Evolutionary conservation across 2,329 filamentous ascomycete species (phyloP).

Genomic region (Diaporthe nobilis): DNA sequence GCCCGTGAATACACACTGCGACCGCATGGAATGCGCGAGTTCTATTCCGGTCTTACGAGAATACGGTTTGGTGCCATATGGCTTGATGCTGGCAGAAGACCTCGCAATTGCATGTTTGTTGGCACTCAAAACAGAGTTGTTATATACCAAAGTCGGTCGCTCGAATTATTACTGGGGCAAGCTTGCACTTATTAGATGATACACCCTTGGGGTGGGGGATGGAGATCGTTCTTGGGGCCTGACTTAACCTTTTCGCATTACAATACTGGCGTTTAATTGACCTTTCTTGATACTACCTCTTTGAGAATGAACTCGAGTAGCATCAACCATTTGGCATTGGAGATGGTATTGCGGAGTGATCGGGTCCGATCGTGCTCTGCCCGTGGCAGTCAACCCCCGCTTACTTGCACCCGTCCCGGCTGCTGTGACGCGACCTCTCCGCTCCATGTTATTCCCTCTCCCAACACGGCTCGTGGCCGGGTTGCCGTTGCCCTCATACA

Average conservation of each 20-base stretch:
- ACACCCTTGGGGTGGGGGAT: constrained; percentile 4
- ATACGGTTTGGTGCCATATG: constrained; percentile 13
- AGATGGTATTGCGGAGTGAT: background rate
- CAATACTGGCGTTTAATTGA: constrained; percentile 46
- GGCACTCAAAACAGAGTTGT: constrained; percentile 23
- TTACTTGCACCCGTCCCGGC: background rate
- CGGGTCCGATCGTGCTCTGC: background rate
- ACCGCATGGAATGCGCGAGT: background rate
- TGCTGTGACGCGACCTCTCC: background rate
- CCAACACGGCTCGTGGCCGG: no score
- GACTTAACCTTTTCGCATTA: constrained; percentile 36
- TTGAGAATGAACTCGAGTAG: no score
- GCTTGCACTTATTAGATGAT: constrained; percentile 32
- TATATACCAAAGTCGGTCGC: constrained; percentile 38
- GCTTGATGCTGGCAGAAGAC: constrained; percentile 25
- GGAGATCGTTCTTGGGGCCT: constrained; percentile 8
- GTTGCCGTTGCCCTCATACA: background rate
- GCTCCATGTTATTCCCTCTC: no score
- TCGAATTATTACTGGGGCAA: constrained; percentile 28
- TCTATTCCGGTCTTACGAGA: background rate
- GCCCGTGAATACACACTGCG: background rate
- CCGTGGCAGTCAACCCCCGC: no score
- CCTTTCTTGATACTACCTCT: constrained; percentile 19
- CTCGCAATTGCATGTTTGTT: background rate
- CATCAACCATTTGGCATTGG: background rate